Evolutionary conservation across 1,284 basidiomycete species (phyloP).

Genomic region (Ustilago sp.): DNA sequence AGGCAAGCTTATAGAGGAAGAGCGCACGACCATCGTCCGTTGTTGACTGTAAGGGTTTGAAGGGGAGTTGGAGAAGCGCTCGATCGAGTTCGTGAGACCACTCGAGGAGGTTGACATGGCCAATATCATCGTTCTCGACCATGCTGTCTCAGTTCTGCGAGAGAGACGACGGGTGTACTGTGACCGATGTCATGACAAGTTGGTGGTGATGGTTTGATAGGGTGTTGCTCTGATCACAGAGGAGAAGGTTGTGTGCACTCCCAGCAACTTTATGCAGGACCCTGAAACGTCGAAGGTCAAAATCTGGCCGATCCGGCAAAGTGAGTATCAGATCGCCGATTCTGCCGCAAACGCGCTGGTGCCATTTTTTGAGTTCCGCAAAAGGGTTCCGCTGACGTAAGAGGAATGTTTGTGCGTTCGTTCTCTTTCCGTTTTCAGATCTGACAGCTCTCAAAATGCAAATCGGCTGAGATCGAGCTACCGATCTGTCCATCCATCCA

Average conservation of each 20-base stretch:
- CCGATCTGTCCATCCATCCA: constrained; percentile 3
- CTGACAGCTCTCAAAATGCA: background rate
- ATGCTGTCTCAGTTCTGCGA: constrained; percentile 1
- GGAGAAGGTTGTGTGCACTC: background rate
- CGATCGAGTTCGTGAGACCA: constrained; percentile 39
- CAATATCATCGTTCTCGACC: constrained; percentile 8
- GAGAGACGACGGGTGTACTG: too few relatives aligned
- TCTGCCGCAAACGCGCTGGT: background rate
- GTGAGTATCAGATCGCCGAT: background rate
- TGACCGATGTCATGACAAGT: background rate
- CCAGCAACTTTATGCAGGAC: background rate
- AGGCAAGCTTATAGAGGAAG: constrained; percentile 37
- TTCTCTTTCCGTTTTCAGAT: background rate
- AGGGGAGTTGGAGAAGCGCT: constrained; percentile 18
- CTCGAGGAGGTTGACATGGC: constrained; percentile 24
- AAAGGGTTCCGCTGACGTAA: background rate
- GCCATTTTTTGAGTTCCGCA: background rate
- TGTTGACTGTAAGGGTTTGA: constrained; percentile 13
- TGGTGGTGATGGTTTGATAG: background rate
- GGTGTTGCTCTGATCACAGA: background rate
- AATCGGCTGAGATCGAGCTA: background rate
- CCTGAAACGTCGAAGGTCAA: background rate
- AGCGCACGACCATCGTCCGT: background rate
- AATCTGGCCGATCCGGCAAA: background rate
- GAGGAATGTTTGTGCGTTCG: background rate